Evolutionary conservation across 306 rosid species (phyloP).

Genomic region (Sicyos edulis): DNA sequence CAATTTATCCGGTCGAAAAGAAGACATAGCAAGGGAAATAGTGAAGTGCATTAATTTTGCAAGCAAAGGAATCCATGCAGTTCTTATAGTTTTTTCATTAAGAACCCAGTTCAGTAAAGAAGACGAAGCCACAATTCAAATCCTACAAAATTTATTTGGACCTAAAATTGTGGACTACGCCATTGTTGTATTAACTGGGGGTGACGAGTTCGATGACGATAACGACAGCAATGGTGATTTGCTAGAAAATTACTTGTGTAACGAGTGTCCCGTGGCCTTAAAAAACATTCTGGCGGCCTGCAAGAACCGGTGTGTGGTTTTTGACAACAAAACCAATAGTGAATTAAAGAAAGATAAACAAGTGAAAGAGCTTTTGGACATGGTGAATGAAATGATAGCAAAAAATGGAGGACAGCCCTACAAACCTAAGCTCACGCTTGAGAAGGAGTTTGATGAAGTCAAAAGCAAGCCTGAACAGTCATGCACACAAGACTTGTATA

Average conservation of each 20-base stretch:
- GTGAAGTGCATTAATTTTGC: no score
- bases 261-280: constrained; percentile 52
- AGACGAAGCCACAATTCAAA: constrained; percentile 55
- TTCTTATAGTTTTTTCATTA: constrained; percentile 61
- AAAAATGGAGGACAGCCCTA: constrained; percentile 65
- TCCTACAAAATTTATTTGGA: not conserved
- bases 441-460: not conserved
- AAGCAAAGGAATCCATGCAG: not conserved
- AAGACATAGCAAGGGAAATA: no score
- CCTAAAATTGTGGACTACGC: no score
- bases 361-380: constrained; percentile 51
- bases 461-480: constrained; percentile 44
- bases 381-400: constrained; percentile 42
- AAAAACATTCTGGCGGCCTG: constrained; percentile 59
- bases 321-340: constrained; percentile 65
- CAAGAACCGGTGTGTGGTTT: constrained; percentile 18
- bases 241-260: constrained; percentile 49
- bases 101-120: constrained; percentile 63
- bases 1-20: no score
- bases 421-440: constrained; percentile 29
- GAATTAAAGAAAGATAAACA: constrained; percentile 46
- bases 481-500: constrained; percentile 49
- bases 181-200: no score
- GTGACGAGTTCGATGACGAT: constrained; percentile 12
- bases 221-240: constrained; percentile 25